Conservation (phyloP, 768 basidiomycete species). For the Rhodosporidiobolus odoratus region DNA sequence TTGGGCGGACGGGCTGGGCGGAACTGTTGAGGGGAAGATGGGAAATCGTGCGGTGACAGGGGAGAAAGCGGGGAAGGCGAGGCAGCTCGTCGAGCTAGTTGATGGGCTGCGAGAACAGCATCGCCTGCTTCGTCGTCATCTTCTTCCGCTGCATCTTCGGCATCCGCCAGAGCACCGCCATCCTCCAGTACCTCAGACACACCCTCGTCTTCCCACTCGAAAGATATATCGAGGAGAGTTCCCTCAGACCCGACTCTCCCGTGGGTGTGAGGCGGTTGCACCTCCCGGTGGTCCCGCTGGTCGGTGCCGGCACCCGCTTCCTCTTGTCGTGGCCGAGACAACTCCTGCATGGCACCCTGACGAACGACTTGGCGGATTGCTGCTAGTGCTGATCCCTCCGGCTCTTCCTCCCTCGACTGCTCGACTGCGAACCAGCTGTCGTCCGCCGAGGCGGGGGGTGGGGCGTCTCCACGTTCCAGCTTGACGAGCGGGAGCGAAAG, state of each 20-base stretch:
- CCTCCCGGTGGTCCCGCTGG: background rate
- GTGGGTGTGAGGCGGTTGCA: background rate
- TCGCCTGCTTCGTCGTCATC: background rate
- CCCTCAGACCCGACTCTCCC: background rate
- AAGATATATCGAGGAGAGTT: slow-evolving; percentile 22
- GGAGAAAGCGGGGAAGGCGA: slow-evolving; percentile 7
- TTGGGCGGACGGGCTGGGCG: background rate
- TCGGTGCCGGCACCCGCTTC: too few relatives aligned
- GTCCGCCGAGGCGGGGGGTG: background rate
- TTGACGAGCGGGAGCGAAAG: slow-evolving; percentile 16
- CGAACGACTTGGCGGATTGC: background rate
- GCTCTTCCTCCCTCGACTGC: background rate
- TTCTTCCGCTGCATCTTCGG: background rate
- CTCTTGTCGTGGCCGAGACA: background rate
- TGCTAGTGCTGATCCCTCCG: background rate
- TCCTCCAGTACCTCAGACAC: slow-evolving; percentile 19
- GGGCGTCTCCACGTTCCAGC: background rate
- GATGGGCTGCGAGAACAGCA: background rate
- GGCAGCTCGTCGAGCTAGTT: background rate
- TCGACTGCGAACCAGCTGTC: background rate
- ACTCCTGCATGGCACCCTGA: background rate
- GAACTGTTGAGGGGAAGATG: background rate
- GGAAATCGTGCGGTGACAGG: background rate
- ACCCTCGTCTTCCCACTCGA: slow-evolving; percentile 23
- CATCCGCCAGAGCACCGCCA: slow-evolving; percentile 9